Conservation (phyloP, 345 rosid genomes). For the Cochlearia excelsa region DNA sequence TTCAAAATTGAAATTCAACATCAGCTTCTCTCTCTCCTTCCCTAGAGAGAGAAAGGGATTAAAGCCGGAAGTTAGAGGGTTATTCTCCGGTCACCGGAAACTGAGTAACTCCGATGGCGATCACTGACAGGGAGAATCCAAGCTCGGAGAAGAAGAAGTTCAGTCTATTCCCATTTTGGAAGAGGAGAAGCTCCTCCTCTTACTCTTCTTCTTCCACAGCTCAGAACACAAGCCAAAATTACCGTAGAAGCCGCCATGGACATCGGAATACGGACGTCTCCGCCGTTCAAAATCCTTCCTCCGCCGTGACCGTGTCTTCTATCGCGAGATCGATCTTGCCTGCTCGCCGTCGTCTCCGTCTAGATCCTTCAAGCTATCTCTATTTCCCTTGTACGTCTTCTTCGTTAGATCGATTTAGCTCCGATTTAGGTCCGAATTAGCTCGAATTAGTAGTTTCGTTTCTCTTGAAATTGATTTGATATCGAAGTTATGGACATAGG, state of each 20-base stretch:
- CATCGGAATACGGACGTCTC: slow-evolving; percentile 37
- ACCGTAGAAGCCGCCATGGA: slow-evolving; percentile 25
- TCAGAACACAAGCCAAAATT: slow-evolving; percentile 44
- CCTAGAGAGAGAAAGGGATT: no score
- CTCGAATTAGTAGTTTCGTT: no score
- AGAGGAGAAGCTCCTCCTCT: slow-evolving; percentile 42
- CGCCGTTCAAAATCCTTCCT: slow-evolving; percentile 36
- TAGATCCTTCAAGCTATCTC: slow-evolving; percentile 75
- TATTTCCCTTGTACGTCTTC: slow-evolving; percentile 72
- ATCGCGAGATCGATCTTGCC: slow-evolving; percentile 90
- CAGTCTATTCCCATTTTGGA: no score
- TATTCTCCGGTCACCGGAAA: no score
- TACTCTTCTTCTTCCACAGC: slow-evolving; percentile 52
- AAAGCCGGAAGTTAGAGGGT: no score
- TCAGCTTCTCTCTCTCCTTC: no score
- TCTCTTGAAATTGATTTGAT: no score
- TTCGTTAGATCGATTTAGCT: background rate
- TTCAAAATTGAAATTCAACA: no score
- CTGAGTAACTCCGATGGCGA: no score
- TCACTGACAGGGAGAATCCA: no score
- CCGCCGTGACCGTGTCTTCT: slow-evolving; percentile 51
- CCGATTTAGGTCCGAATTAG: no score
- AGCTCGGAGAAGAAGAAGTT: no score
- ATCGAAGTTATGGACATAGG: slow-evolving; percentile 12
- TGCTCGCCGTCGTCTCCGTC: slow-evolving; percentile 79